These are phyloP conservation scores for Cladosporium sp. DNA, from an alignment of 2,329 filamentous ascomycete genomes.

Conservation along the genomic window DNA sequence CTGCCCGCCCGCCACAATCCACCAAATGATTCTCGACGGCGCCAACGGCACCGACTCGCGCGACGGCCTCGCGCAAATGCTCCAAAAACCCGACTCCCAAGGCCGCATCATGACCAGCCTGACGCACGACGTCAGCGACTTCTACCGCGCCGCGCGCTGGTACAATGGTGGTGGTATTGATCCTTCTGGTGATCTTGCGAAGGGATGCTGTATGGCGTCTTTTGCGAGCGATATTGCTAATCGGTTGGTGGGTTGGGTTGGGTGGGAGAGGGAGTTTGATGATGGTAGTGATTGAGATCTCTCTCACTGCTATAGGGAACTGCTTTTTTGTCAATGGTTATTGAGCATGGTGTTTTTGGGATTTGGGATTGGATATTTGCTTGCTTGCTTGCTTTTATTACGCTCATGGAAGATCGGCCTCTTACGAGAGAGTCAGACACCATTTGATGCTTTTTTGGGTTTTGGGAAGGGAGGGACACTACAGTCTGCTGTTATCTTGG, in stretches of 20 bases:
- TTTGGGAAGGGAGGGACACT: not conserved
- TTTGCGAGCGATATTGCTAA: slow-evolving; percentile 56
- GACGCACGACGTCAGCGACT: slow-evolving; percentile 26
- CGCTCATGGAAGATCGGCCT: slow-evolving; percentile 1
- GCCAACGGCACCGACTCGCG: slow-evolving; percentile 43
- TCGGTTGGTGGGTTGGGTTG: slow-evolving; percentile 45
- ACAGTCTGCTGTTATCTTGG: not conserved
- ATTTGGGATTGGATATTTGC: slow-evolving; percentile 1
- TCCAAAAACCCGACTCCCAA: slow-evolving; percentile 39
- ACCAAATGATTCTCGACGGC: slow-evolving; percentile 47
- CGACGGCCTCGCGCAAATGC: slow-evolving; percentile 44
- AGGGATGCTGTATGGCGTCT: slow-evolving; percentile 52
- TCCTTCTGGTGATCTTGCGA: slow-evolving; percentile 40
- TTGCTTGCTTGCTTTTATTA: too few species aligned
- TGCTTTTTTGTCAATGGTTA: slow-evolving; percentile 3
- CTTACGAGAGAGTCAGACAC: slow-evolving; percentile 6
- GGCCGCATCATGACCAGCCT: slow-evolving; percentile 26
- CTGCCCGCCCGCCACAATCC: slow-evolving; percentile 41
- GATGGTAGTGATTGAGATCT: not conserved
- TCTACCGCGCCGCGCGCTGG: slow-evolving; percentile 51
- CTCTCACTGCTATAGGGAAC: not conserved
- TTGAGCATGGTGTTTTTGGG: slow-evolving; percentile 17
- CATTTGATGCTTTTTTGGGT: not conserved
- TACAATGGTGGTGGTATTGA: slow-evolving; percentile 50
- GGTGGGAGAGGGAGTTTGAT: slow-evolving; percentile 15